Evolutionary conservation across 768 basidiomycete genomes (phyloP), one percentile per base, ranked within the genome.

Genomic region (Suillus subluteus): DNA sequence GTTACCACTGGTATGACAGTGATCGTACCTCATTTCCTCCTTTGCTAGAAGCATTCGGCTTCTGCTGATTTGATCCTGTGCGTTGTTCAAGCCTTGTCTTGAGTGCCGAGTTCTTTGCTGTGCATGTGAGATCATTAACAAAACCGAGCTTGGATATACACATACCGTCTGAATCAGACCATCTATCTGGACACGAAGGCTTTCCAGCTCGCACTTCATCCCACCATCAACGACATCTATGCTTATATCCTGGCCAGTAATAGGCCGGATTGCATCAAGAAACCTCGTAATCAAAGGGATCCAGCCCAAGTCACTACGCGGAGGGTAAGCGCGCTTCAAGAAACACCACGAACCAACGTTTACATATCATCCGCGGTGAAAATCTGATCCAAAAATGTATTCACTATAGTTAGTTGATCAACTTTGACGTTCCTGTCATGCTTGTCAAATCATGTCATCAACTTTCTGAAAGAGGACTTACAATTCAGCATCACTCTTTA

Each of bases 91-190:
- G 16, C 59, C 18, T 61, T 61, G 40, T 21, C 59, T 43, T 61
- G 18, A 61, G 41, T 21, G 41, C 18, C 41, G 30, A 44, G 18
- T 61, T 61, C 59, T 61, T 43, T 5, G 26, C 41, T 21, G 16
- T 43, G 7, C 6, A 12, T 30, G 18, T 61, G 18, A 32, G 70
- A 73, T 16, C 81, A 70, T 12, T 80, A 69, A 41, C 76, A 79
- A 59, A 59, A 7, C 6, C 46, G 23, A 16, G 18, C n/a, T 62
- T 40, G 40, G 18, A 56, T 41, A n/a, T 30, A 70, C 76, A 48
- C 76, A 48, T 67, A 89, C 90, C 84, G 91, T 89, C 54, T 87
- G 84, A 58, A 79, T 87, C 4, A 93, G 82, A 67, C 87, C 82
- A 50, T 91, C 88, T 2, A 91, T 84, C 70, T 87, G 83, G 8